phyloP scores from a whole-genome alignment of 768 basidiomycete genomes.

The Tulasnella sp. region DNA sequence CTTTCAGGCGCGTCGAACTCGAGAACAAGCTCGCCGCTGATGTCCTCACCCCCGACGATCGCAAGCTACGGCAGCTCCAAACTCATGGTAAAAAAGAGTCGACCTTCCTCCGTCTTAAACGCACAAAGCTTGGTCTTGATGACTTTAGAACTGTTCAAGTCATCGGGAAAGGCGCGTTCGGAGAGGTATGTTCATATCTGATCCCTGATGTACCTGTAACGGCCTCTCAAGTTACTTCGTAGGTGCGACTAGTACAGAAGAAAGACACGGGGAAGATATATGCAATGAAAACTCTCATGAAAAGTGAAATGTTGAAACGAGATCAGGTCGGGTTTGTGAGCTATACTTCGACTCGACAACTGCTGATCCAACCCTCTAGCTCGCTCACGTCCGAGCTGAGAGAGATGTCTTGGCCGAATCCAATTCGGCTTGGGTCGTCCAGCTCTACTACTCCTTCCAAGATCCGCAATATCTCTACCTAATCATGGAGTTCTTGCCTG shows the following conservation, averaged over 20 bases:
- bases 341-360: neutral
- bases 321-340: conserved; percentile 57
- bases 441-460: conserved; percentile 97
- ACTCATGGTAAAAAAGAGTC: conserved; percentile 81
- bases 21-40: conserved; percentile 69
- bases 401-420: conserved; percentile 94
- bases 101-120: conserved; percentile 71
- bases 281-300: conserved; percentile 96
- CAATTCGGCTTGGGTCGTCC: conserved; percentile 92
- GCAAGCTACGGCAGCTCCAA: conserved; percentile 70
- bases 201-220: neutral
- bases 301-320: conserved; percentile 98
- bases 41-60: conserved; percentile 59
- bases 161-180: conserved; percentile 97
- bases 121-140: conserved; percentile 81
- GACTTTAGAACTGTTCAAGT: conserved; percentile 97
- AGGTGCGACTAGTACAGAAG: conserved; percentile 94
- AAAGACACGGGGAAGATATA: conserved; percentile 95
- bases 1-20: conserved; percentile 72
- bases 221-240: neutral
- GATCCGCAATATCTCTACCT: conserved; percentile 85
- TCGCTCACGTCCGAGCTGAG: conserved; percentile 96
- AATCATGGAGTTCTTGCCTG: conserved; percentile 98
- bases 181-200: conserved; percentile 53
- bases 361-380: conserved; percentile 34